Evolutionary conservation across 768 basidiomycete genomes (phyloP), one percentile per base, ranked within the genome.

Genomic region (Neoboletus brunneissimus): DNA sequence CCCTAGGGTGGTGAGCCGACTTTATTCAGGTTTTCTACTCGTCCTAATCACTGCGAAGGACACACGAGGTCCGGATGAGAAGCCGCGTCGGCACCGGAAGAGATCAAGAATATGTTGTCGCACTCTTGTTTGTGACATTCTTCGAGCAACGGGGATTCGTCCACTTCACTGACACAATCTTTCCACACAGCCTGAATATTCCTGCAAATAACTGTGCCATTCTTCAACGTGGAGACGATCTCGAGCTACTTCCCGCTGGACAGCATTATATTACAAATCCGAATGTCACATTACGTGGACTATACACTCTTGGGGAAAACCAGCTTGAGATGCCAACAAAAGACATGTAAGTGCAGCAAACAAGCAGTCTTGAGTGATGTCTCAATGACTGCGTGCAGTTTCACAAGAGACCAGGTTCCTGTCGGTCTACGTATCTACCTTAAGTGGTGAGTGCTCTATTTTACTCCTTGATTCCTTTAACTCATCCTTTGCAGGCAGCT

Each of bases 191-290:
- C 75, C 72, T 91, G 67, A 86, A 91, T 61, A 89, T 91, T 47
- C 91, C 91, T 8, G 91, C 91, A 27, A 91, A 83, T 64, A 93
- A 93, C 67, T 92, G 91, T 65, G 91, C 89, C 37, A 88, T 92
- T 55, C 77, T 93, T 47, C 91, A 93, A 69, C 79, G 83, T 16
- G 89, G 88, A 16, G 88, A 93, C 61, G 88, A 91, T 45, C 78
- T 93, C 27, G 84, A 89, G 63, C 77, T 91, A 5, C 79, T 93
- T 23, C 80, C 85, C 47, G 91, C 91, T 40, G 91, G 91, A 2
- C 91, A 93, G 67, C 89, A 89, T 51, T 89, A 85, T 58, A 87
- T 93, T 66, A 91, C 90, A 12, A 87, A 89, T 64, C 89, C 91
- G 4, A 90, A 85, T 55, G 86, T 92, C 45, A 91, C 90, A 3